These are phyloP conservation scores for Colletotrichum tamarilloi DNA, from an alignment of 2,329 filamentous ascomycete species.

Conservation along the genomic window DNA sequence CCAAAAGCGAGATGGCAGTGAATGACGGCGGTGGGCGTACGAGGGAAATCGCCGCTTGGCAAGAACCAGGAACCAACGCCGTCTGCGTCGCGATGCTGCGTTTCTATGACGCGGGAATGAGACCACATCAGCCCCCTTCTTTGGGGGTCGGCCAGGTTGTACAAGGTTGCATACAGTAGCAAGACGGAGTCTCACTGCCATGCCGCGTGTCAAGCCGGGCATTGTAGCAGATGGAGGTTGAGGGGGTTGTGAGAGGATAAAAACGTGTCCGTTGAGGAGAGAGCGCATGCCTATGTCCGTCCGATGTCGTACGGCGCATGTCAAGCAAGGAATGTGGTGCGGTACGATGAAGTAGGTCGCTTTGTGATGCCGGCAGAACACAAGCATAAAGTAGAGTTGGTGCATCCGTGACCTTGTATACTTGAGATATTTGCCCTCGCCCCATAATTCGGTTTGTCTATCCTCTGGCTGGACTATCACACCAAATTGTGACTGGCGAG, in stretches of 20 bases:
- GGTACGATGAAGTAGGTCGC: not conserved
- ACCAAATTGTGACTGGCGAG: not conserved
- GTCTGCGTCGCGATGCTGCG: constrained; percentile 10
- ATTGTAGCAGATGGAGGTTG: not conserved
- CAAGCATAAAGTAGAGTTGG: constrained; percentile 33
- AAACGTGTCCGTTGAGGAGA: not conserved
- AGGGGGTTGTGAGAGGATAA: not conserved
- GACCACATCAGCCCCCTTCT: constrained; percentile 4
- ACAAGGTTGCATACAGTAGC: constrained; percentile 12
- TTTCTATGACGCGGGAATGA: constrained; percentile 28
- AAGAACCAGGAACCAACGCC: constrained; percentile 5
- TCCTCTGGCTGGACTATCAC: not conserved
- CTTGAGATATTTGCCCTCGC: not conserved
- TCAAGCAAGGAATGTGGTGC: not conserved
- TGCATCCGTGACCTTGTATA: constrained; percentile 20
- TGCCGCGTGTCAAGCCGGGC: not conserved
- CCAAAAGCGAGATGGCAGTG: constrained; percentile 9
- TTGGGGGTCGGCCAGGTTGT: not conserved
- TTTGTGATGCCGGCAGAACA: constrained; percentile 10
- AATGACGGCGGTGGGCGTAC: not conserved
- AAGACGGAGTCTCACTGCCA: not conserved
- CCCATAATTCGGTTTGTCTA: not conserved
- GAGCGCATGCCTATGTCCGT: not conserved
- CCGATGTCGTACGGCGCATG: not conserved
- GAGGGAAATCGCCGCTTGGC: constrained; percentile 9